These are phyloP conservation scores for Leccinum sublutescens DNA, from an alignment of 768 basidiomycete species.

Conservation along the genomic window DNA sequence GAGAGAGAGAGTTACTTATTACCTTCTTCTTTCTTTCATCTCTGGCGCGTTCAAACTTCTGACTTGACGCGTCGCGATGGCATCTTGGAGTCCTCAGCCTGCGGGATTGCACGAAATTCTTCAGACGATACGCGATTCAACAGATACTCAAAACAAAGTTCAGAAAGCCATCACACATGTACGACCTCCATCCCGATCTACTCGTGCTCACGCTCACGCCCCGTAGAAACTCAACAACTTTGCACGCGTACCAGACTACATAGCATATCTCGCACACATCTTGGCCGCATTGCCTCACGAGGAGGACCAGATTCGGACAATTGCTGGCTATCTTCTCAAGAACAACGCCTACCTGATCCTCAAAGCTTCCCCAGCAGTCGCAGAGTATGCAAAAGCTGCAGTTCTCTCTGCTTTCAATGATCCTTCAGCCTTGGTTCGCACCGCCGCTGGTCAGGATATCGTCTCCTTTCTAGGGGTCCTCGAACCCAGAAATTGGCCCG, in stretches of 20 bases:
- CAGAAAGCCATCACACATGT: slow-evolving; percentile 87
- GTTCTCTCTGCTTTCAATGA: slow-evolving; percentile 83
- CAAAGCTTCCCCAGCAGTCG: slow-evolving; percentile 60
- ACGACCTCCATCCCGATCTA: slow-evolving; percentile 26
- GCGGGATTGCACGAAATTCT: slow-evolving; percentile 90
- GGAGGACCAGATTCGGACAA: slow-evolving; percentile 90
- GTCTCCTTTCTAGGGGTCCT: slow-evolving; percentile 84
- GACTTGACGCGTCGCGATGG: slow-evolving; percentile 46
- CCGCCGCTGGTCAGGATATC: slow-evolving; percentile 91
- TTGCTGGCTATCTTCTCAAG: slow-evolving; percentile 96
- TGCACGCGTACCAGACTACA: slow-evolving; percentile 88
- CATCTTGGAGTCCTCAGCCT: slow-evolving; percentile 81
- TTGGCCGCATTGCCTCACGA: slow-evolving; percentile 77
- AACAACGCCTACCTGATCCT: slow-evolving; percentile 86
- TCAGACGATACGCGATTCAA: slow-evolving; percentile 88
- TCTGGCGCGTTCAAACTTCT: slow-evolving; percentile 29
- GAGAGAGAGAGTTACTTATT: slow-evolving; percentile 6
- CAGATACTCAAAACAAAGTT: slow-evolving; percentile 66
- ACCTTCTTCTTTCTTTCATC: slow-evolving; percentile 25
- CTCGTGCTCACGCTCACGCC: slow-evolving; percentile 20
- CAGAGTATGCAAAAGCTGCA: slow-evolving; percentile 69
- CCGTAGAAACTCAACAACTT: slow-evolving; percentile 82
- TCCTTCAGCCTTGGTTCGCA: slow-evolving; percentile 82
- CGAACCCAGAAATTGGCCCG: slow-evolving; percentile 93
- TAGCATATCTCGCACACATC: slow-evolving; percentile 94